Conservation (phyloP, 768 basidiomycete genomes). For the Russula compacta region DNA sequence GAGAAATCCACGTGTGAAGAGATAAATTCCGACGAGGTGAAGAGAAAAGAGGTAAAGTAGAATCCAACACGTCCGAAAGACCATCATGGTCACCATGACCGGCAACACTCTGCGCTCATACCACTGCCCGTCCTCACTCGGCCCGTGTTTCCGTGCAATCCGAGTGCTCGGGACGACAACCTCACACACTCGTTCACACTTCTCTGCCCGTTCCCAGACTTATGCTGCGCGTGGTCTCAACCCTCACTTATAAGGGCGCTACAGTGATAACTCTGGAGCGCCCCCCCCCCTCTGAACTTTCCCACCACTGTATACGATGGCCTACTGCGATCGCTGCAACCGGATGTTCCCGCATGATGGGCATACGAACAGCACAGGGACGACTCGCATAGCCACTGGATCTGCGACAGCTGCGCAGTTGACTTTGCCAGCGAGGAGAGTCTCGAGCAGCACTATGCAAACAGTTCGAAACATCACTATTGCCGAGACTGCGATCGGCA, state of each 20-base stretch:
- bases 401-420: neutral
- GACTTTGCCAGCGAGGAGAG: neutral
- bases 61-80: constrained; percentile 23
- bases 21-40: constrained; percentile 73
- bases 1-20: constrained; percentile 90
- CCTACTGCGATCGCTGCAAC: constrained; percentile 2
- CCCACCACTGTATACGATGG: neutral
- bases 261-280: no score
- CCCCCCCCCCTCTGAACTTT: no score
- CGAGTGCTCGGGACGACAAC: no score
- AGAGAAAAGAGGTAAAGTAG: constrained; percentile 54
- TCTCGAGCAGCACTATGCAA: neutral
- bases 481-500: neutral
- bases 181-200: no score
- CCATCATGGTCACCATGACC: neutral
- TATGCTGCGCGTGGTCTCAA: no score
- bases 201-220: no score
- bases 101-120: neutral
- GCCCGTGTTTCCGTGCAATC: neutral
- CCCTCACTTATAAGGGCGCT: no score
- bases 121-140: no score
- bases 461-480: neutral
- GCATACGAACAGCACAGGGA: neutral
- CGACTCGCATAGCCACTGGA: neutral
- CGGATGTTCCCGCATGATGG: neutral